Evolutionary conservation across 176 grass and related monocot species (phyloP), one percentile per base, ranked within the genome.

Genomic region (Carex scoparia): DNA sequence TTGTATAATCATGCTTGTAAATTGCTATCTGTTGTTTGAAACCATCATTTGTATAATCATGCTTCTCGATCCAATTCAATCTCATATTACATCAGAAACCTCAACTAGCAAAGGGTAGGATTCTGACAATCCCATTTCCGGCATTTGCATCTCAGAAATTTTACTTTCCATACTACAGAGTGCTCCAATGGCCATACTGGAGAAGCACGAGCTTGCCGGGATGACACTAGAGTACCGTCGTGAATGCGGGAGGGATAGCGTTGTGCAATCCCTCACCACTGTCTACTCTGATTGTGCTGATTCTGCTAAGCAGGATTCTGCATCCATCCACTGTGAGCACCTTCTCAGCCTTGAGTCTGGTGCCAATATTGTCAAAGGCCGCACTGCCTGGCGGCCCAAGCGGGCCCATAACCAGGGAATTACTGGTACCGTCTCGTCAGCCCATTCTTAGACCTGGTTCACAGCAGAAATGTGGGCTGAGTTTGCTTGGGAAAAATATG

Each of bases 181-280:
- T 66, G 96, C 96, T 61, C 93, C 96, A n/a, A 98, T 98, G 4
- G 88, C 89, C 68, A 95, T 98, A 57, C 85, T 98, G 71, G 96
- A 98, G 90, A 95, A 93, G 73, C 93, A 98, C 86, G 89, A 94
- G 86, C 78, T 98, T 64, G 88, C 96, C 6, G 87, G 91, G 37
- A 91, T 98, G 87, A 91, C 91, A 13, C 83, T 98, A 19, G 93
- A 98, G 46, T 98, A 98, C 85, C 91, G 88, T 67, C 91, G 93
- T 61, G 96, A 98, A 42, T 98, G 96, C 57, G 91, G 89, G 32
- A 89, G 88, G 65, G 87, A 93, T 67, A 95, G 88, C 60, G 90
- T 98, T 10, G 88, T 98, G 86, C 86, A 98, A 76, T 98, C 96
- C 59, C 85, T 90, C 65, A 94, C 91, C 32, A 88, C 91, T 1